Evolutionary conservation across 2,329 filamentous ascomycete genomes (phyloP), one percentile per base, ranked within the genome.

Genomic region (Graphilbum ipis-grandicollis): DNA sequence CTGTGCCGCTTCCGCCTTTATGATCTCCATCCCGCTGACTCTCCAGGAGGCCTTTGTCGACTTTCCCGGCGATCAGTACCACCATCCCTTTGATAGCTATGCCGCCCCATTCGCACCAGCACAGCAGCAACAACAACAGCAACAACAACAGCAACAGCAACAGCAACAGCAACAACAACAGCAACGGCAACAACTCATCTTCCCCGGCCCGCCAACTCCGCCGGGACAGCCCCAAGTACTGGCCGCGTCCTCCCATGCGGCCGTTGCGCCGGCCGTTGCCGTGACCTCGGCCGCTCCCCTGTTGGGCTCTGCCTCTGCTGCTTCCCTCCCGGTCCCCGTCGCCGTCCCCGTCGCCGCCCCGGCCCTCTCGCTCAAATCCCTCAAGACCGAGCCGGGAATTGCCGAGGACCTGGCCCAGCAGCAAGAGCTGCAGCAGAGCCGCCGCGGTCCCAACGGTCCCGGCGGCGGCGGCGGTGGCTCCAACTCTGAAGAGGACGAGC

Each of bases 401-500:
- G 29, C 34, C 8, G 39, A 46, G 35, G 35, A 35, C 31, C 35
- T 43, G 43, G 40, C 47, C 31, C 35, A 40, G 43, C 46, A 38
- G 30, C 41, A 28, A 13, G 54, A 15, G 39, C 47, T 26, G 59
- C 26, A 28, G 26, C 39, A 46, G 23, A 48, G 48, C 38, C 50
- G 50, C 23, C 52, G 47, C 31, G n/a, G n/a, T n/a, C n/a, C n/a
- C n/a, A n/a, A n/a, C n/a, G n/a, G n/a, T n/a, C n/a, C n/a, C n/a
- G n/a, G n/a, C n/a, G n/a, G n/a, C n/a, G n/a, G n/a, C n/a, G n/a
- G n/a, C n/a, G 52, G 50, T 22, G 65, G 59, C 15, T 65, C 62
- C 15, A 69, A 69, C 48, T 71, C 70, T 28, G 68, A 71, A 10
- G 69, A 68, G 21, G 54, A 64, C 14, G 68, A 63, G 35, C 38